phyloP scores from a whole-genome alignment of 257 asterid genomes.

The Prunella vulgaris region DNA sequence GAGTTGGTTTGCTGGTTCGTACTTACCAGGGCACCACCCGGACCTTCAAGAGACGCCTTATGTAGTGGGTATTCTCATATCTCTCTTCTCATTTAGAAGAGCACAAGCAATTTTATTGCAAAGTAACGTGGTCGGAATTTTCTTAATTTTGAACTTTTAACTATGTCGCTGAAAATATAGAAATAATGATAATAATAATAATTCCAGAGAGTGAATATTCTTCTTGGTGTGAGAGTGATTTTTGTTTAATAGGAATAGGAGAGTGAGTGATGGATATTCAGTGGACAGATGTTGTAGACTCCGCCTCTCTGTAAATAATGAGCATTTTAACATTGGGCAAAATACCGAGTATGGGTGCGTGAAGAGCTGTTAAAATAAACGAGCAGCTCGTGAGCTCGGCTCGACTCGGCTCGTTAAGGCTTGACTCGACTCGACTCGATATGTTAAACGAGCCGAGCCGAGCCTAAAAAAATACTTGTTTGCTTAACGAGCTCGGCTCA shows the following conservation, averaged over 20 bases:
- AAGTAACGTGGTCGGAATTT: slow-evolving; percentile 1
- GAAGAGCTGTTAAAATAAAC: too few species aligned
- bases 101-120: slow-evolving; percentile 17
- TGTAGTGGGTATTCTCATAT: slow-evolving; percentile 20
- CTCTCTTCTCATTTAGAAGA: neutral
- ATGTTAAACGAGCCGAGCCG: too few species aligned
- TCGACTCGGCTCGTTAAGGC: too few species aligned
- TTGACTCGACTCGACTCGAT: too few species aligned
- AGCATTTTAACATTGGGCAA: too few species aligned
- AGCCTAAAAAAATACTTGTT: too few species aligned
- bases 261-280: slow-evolving; percentile 18
- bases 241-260: slow-evolving; percentile 8
- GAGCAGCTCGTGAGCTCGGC: too few species aligned
- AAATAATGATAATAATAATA: neutral
- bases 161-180: slow-evolving; percentile 3
- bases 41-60: slow-evolving; percentile 62
- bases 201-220: slow-evolving; percentile 2
- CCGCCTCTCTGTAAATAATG: slow-evolving; percentile 16
- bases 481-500: too few species aligned
- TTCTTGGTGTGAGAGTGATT: neutral
- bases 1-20: slow-evolving; percentile 62
- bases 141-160: neutral
- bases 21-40: slow-evolving; percentile 54
- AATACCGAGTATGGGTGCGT: too few species aligned
- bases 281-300: slow-evolving; percentile 12